phyloP scores from a whole-genome alignment of 139 green algal genomes.

The Chlamydomonas incerta region DNA sequence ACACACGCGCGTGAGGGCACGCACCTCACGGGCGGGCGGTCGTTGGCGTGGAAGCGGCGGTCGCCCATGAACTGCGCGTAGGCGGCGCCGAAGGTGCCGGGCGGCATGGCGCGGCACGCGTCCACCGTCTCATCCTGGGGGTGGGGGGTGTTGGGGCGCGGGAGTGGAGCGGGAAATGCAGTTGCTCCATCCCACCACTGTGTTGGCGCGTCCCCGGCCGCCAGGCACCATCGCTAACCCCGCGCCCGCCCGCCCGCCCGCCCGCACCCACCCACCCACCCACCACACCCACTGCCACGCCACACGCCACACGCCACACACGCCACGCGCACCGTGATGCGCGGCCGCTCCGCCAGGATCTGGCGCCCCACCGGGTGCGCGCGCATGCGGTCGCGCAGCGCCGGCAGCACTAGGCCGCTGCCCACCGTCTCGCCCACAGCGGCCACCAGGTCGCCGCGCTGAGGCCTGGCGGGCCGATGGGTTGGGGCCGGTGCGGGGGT shows the following conservation, averaged over 20 bases:
- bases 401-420: slow-evolving; percentile 41
- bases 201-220: too few relatives aligned
- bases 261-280: too few relatives aligned
- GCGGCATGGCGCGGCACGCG: slow-evolving; percentile 68
- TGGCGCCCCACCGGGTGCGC: slow-evolving; percentile 58
- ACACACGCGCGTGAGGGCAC: too few relatives aligned
- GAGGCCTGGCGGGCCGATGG: slow-evolving; percentile 61
- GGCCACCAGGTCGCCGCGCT: slow-evolving; percentile 87
- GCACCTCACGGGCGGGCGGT: slow-evolving; percentile 85
- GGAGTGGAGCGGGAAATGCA: too few relatives aligned
- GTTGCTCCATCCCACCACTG: too few relatives aligned
- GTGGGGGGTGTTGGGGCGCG: neutral
- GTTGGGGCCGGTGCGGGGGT: too few relatives aligned
- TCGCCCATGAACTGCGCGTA: slow-evolving; percentile 94
- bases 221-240: too few relatives aligned
- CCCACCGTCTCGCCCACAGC: slow-evolving; percentile 81
- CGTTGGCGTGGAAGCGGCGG: slow-evolving; percentile 85
- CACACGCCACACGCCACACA: neutral
- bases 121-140: slow-evolving; percentile 57
- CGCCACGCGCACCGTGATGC: slow-evolving; percentile 70
- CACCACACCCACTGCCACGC: too few relatives aligned
- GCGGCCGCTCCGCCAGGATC: slow-evolving; percentile 83
- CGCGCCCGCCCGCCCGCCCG: too few relatives aligned
- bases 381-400: slow-evolving; percentile 81
- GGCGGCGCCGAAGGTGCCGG: slow-evolving; percentile 84